Evolutionary conservation across 768 basidiomycete species (phyloP), one percentile per base, ranked within the genome.

Genomic region (Guyanaporus albipodus): DNA sequence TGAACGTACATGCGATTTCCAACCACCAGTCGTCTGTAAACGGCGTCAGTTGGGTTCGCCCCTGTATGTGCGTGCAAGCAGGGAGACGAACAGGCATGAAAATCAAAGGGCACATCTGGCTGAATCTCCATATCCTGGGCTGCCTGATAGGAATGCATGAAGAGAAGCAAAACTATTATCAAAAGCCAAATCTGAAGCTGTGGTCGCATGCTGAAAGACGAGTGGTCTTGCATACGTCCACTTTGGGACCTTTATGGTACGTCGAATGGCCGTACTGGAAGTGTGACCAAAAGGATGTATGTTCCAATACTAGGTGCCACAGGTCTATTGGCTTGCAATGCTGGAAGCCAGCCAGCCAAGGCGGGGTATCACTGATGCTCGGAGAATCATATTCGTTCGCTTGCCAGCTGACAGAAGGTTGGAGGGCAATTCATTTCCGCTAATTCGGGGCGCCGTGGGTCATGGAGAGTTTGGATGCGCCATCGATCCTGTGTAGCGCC

Each of bases 11-110:
- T 4, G 23, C 6, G n/a, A 44, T 6, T 11, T 26, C 33, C 26
- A 15, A 21, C 54, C 54, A 56, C 23, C 33, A 15, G 4, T 40
- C 23, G 6, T 11, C 44, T 56, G 24, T 28, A 12, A 15, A 36
- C 42, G 28, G 15, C 7, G 27, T 52, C 42, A 49, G 46, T 34
- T 12, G n/a, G n/a, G n/a, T n/a, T n/a, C 19, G 27, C n/a, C 9
- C 28, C 0, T 15, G 9, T 6, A 28, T 14, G 9, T 8, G 26
- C n/a, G 31, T 3, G 19, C 17, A 22, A 28, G 23, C 9, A 35
- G 10, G 35, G 31, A 38, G 23, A 53, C 50, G 7, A 33, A 57
- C 47, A 1, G 2, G 8, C 21, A 22, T 27, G 19, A 7, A 17
- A 45, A 14, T 35, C 29, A 3, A 17, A 12, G 11, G 15, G 2